Conservation (phyloP, 345 rosid genomes). For the Linum tenue region DNA sequence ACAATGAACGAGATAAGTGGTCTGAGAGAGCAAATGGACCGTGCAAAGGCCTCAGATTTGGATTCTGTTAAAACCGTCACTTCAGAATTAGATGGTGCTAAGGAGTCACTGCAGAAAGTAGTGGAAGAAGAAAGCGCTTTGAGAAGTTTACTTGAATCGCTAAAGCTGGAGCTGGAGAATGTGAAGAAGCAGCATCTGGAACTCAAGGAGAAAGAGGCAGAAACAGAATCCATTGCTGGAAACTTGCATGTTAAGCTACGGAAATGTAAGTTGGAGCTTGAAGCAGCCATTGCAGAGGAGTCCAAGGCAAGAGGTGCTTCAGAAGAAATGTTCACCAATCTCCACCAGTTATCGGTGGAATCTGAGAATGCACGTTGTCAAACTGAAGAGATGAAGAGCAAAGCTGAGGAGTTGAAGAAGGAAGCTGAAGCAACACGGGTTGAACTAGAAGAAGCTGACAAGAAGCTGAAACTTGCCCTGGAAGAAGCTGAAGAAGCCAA, state of each 20-base stretch:
- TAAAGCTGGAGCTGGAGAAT: conserved; percentile 57
- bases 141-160: conserved; percentile 53
- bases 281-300: conserved; percentile 51
- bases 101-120: conserved; percentile 60
- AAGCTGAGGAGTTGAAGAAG: conserved; percentile 52
- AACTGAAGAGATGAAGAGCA: conserved; percentile 62
- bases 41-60: conserved; percentile 64
- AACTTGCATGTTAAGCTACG: conserved; percentile 68
- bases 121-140: conserved; percentile 67
- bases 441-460: conserved; percentile 62
- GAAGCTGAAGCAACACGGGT: conserved; percentile 59
- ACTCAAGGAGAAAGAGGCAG: conserved; percentile 68
- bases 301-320: conserved; percentile 53
- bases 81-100: conserved; percentile 71
- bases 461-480: conserved; percentile 51
- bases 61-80: conserved; percentile 58
- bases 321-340: conserved; percentile 70
- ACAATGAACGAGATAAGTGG: conserved; percentile 48
- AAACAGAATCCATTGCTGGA: conserved; percentile 75
- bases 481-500: conserved; percentile 91
- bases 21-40: conserved; percentile 60
- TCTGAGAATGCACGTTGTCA: conserved; percentile 53
- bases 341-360: conserved; percentile 59
- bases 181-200: conserved; percentile 63
- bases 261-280: conserved; percentile 70